phyloP scores from a whole-genome alignment of 345 rosid species.

The Arabidopsis suecica region DNA sequence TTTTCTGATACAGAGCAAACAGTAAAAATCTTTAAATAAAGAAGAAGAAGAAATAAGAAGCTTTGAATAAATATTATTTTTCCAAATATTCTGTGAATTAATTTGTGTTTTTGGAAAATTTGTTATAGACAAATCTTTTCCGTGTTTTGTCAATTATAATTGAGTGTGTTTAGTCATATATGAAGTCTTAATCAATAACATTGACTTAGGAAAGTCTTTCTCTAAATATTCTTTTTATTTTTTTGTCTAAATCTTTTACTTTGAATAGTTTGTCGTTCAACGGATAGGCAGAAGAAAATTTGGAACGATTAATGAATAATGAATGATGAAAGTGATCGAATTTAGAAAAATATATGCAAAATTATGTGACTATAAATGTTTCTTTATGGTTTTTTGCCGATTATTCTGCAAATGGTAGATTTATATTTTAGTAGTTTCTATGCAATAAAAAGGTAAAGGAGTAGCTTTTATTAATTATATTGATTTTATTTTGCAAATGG shows the following conservation, averaged over 20 bases:
- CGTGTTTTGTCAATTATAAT: background rate
- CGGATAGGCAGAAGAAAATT: background rate
- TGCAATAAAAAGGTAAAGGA: background rate
- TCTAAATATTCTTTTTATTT: background rate
- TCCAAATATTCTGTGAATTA: background rate
- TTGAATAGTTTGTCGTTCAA: slow-evolving; percentile 26
- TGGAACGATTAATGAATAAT: background rate
- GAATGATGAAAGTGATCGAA: slow-evolving; percentile 19
- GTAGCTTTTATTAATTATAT: background rate
- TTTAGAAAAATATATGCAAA: background rate
- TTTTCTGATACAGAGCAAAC: background rate
- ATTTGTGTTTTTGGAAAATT: slow-evolving; percentile 12
- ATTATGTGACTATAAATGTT: background rate
- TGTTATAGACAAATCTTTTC: background rate
- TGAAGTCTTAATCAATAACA: slow-evolving; percentile 22
- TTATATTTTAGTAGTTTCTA: background rate
- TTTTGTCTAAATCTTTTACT: background rate
- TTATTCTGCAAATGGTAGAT: background rate
- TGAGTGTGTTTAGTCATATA: slow-evolving; percentile 13
- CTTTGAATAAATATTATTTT: slow-evolving; percentile 9
- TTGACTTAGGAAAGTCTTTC: slow-evolving; percentile 40
- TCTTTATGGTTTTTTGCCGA: background rate
- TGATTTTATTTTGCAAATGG: background rate
- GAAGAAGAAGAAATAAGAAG: slow-evolving; percentile 21
- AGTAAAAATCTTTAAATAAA: slow-evolving; percentile 3